Evolutionary conservation across 257 asterid species (phyloP), one percentile per base, ranked within the genome.

Genomic region (Knoxia roxburghii): DNA sequence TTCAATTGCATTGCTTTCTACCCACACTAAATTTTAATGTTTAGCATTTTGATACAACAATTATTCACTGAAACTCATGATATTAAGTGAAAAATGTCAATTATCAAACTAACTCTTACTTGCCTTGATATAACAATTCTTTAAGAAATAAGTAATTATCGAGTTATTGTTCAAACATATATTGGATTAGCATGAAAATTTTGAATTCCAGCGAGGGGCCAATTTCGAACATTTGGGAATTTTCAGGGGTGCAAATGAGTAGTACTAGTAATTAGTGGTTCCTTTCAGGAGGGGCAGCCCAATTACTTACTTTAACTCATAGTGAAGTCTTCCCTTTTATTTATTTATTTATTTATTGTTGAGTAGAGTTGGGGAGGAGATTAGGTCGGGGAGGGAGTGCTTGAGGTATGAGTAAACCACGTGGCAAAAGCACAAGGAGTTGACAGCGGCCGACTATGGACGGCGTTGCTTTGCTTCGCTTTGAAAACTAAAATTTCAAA

Each of bases 361-460:
- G 52, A 50, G 39, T 61, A 18, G 3, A 35, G 60, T 13, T 29
- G 61, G 46, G 26, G 48, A 1, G 23, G 8, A 63, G 59, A 61
- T 37, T 37, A 37, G 41, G 9, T 37, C 41, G 9, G 9, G 9
- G 41, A 9, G 41, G 41, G 70, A 48, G 66, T 48, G 72, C 67
- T 65, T 58, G 63, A 41, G 63, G 1, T 14, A 32, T 57, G 61
- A 57, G 72, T 26, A 26, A 17, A 65, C 68, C 76, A 57, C 58
- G 76, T 72, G 76, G 76, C 72, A 57, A 72, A 65, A 72, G 72
- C 20, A 55, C 40, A 15, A 24, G 12, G 67, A 27, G 58, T 65
- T 55, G 61, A 60, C 61, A n/a, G 43, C 30, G 37, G 68, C 68
- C 67, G 72, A 39, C 75, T 70, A 49, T 51, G 75, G 69, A 70